Evolutionary conservation across 257 asterid genomes (phyloP).

Genomic region (Solanum rostratum): DNA sequence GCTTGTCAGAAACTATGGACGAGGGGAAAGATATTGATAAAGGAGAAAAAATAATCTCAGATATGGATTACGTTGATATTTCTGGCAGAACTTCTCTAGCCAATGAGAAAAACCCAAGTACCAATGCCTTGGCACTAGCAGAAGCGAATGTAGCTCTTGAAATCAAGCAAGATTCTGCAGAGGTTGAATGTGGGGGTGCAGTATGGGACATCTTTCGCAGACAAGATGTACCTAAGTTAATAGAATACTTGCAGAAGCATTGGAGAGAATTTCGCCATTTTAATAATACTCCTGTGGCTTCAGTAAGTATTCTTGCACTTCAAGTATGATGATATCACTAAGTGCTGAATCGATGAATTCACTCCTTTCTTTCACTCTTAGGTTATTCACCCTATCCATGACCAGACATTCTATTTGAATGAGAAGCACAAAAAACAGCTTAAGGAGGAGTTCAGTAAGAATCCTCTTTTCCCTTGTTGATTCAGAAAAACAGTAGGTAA

Average conservation of each 20-base stretch:
- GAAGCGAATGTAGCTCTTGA: constrained; percentile 2
- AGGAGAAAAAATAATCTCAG: not conserved
- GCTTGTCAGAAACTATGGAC: constrained; percentile 1
- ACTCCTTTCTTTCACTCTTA: constrained; percentile 3
- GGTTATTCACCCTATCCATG: constrained; percentile 42
- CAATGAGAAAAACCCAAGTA: not conserved
- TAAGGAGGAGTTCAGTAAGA: constrained; percentile 32
- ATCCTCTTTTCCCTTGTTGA: not conserved
- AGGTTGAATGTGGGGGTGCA: constrained; percentile 21
- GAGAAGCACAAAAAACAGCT: constrained; percentile 30
- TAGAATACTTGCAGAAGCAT: constrained; percentile 27
- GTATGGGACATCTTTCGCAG: constrained; percentile 44
- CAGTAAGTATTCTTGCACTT: constrained; percentile 8
- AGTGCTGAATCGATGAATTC: not conserved
- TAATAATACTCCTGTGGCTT: constrained; percentile 12
- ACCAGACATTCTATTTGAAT: constrained; percentile 29
- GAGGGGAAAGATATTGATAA: not conserved
- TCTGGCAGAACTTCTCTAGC: not conserved
- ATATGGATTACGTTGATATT: not conserved
- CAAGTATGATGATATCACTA: not conserved
- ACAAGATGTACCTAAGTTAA: constrained; percentile 36
- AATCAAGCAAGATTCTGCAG: not conserved
- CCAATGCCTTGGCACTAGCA: not conserved
- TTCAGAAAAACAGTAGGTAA: not conserved
- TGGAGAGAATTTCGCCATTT: constrained; percentile 25